Evolutionary conservation across 805 yeast genomes (phyloP), one percentile per base, ranked within the genome.

Genomic region (Starmerella geochares): DNA sequence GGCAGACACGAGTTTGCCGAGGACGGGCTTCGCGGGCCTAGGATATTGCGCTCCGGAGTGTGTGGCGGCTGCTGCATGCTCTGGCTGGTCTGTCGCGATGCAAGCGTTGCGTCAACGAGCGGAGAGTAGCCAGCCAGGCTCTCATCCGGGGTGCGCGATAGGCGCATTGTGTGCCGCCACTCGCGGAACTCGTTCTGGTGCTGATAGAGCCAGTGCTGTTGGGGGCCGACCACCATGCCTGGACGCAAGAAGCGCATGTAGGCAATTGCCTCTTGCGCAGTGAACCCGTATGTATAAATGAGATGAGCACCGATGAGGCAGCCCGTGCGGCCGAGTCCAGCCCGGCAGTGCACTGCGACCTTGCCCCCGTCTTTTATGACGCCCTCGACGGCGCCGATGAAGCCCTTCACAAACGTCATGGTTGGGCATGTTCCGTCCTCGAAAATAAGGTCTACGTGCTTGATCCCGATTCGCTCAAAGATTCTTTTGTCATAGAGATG

Each of bases 151-250:
- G 75, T 65, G 51, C 76, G 75, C 53, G 86, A 86, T 29, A 87
- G 63, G 17, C 80, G 80, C 94, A 84, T 87, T 10, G 96, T 86
- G 60, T 81, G 85, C 65, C 86, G 77, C 97, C 98, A 92, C 61
- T 87, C 96, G 61, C 96, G 76, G 66, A 92, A 92, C 58, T 88
- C 96, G 65, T 86, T 81, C 67, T 92, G 98, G 65, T 92, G 96
- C 55, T 92, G 74, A 63, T 92, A 92, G 52, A 92, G 73, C 98
- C 98, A 92, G 69, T 92, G 98, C 65, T 92, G 98, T 67, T 92
- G 98, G 2, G 98, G 98, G 0, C 98, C 98, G 27, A 92, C 98
- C n/a, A 92, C 96, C 98, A 92, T 92, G 37, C 98, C 98, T 0
- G 98, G 98, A 58, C 98, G 78, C 55, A 92, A 75, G 77, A 92